Evolutionary conservation across 177 flowering plant species (phyloP), one percentile per base, ranked within the genome.

Genomic region (Vitis hybrid): DNA sequence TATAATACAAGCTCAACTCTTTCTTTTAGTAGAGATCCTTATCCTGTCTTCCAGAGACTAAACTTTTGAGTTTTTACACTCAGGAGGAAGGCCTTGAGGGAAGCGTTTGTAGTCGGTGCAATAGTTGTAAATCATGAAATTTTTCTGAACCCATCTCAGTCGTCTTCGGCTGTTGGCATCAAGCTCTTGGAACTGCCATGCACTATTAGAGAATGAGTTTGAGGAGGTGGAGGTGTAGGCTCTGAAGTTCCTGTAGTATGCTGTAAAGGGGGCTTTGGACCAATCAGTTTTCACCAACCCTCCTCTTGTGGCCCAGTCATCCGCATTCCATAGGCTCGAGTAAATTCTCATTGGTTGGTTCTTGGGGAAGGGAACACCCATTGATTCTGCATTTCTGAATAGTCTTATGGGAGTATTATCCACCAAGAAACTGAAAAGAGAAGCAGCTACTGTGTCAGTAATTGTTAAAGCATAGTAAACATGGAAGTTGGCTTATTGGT

Each of bases 291-390:
- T 82, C 26, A 82, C 82, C 51, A 79, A 61, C 5, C 85, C 85
- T 1, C 85, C 85, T 65, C 80, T 75, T 14, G 85, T 82, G 7
- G 85, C 85, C 85, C 85, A 82, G 72, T 82, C 81, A 18, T 82
- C 85, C 0, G 85, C 85, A 53, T 79, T 77, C 85, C 85, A 82
- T 2, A 82, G 76, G 67, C 85, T 82, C 2, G 81, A 80, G 81
- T 77, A 78, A 12, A 80, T 75, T 66, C 73, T 82, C 85, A 82
- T 82, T 1, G 83, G 81, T 19, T 82, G 83, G 73, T 14, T 80
- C 70, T 77, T 82, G 10, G 85, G 83, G 79, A 80, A 80, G 1
- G 83, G 75, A 1, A 82, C 85, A 1, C 85, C 85, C 15, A 64
- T 19, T 9, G 81, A 58, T 52, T 79, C 81, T 1, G 77, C 77